A percentile compares a stretch with the other conserved stretches of the same genome.
Evolutionary conservation across 176 grass and related monocot genomes (phyloP).

Genomic region (Raddia guianensis): DNA sequence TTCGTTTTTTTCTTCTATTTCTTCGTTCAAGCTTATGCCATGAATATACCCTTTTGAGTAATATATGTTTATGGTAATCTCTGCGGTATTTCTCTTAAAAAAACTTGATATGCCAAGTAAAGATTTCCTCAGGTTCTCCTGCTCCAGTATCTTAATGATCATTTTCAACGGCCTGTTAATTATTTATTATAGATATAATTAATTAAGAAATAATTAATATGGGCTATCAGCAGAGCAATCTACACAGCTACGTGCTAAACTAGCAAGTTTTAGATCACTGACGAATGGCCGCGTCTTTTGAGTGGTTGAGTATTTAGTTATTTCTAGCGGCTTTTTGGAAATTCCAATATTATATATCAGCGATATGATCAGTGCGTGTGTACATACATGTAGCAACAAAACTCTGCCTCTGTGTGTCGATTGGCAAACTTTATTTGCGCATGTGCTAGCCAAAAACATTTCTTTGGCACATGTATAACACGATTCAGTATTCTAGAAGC

Average conservation of each 20-base stretch:
- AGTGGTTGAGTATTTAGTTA: not conserved
- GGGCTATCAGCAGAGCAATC: not conserved
- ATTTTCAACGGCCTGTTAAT: not conserved
- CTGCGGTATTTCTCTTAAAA: too few species aligned
- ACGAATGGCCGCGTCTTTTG: conserved; percentile 28
- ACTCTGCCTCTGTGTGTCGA: too few species aligned
- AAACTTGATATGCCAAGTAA: not conserved
- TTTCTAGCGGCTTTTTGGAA: too few species aligned
- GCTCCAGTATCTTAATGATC: not conserved
- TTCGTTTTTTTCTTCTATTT: too few species aligned
- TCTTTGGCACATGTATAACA: not conserved
- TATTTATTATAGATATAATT: too few species aligned
- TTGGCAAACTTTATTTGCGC: not conserved
- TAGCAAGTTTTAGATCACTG: not conserved
- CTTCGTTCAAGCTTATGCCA: too few species aligned
- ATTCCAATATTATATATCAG: too few species aligned
- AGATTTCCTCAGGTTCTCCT: conserved; percentile 5
- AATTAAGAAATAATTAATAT: conserved; percentile 1
- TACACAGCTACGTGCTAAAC: not conserved
- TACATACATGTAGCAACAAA: too few species aligned
- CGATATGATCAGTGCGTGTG: too few species aligned
- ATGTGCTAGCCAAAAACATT: not conserved
- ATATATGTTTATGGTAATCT: too few species aligned
- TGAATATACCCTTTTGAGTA: too few species aligned
- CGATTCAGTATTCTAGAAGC: not conserved